Base-by-base conservation (phyloP, 2,329 filamentous ascomycete species). In the Gnomoniopsis sp. region DNA sequence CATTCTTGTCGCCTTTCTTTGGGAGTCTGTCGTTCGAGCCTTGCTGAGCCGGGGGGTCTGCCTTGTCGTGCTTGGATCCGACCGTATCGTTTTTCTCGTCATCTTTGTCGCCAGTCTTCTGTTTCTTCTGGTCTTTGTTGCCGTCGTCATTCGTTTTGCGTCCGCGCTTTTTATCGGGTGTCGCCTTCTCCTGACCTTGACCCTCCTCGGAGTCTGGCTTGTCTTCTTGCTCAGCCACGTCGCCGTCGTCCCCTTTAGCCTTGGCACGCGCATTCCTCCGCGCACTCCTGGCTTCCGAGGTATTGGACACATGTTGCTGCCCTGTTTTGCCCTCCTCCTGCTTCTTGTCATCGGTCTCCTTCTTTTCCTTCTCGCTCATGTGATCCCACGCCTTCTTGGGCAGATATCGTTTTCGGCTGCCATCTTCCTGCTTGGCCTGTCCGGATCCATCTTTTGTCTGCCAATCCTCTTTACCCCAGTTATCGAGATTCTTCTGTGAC, bases 31-130 rank as follows among this genome's bases (percentile, higher is more conserved):
- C 53, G 2, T 46, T 48, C 4, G 60, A 62, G 2, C 51, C 62
- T 46, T 55, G 62, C 19, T 53, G 53, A 3, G 38, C 36, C 0
- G 57, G 52, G 44, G 62, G 54, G 4, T 53, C 49, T 11, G 60
- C 49, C 6, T 58, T 56, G 14, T 64, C 62, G 46, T 65, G 59
- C 56, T 61, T 59, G 22, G 63, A 60, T 4, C 63, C 62, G 17
- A 62, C 59, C 14, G 55, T 64, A 41, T 58, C 57, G n/a, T 26
- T 47, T 10, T 49, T 2, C 3, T 33, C 15, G 3, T 17, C 43
- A 6, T n/a, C 21, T 4, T 22, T 50, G 22, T 21, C 30, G 4
- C 34, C 44, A 10, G 46, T 58, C 44, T 49, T 26, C 19, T 44
- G 52, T 19, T 58, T 54, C 4, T 54, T 58, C 12, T 36, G 50